Percentiles rank a stretch among this genome's conserved stretches.
Conservation (phyloP, 2,329 filamentous ascomycete genomes). For the Clarireedia hainanense region DNA sequence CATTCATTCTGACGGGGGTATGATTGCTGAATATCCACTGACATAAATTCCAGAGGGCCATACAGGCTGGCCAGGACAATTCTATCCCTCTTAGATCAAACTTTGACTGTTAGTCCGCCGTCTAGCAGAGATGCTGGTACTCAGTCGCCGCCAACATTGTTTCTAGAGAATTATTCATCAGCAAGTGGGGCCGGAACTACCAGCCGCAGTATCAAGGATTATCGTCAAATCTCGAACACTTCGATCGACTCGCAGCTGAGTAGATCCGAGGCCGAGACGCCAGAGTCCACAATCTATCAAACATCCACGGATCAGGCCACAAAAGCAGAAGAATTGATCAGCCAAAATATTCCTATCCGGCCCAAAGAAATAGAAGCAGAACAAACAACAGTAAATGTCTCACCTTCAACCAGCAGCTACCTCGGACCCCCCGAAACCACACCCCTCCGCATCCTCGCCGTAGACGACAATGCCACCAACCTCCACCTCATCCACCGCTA, state of each 20-base stretch:
- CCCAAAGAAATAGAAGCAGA: background rate
- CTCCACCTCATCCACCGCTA: slow-evolving; percentile 28
- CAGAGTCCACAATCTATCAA: too few species aligned
- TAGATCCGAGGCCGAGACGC: background rate
- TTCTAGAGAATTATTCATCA: slow-evolving; percentile 15
- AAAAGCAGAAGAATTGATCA: too few species aligned
- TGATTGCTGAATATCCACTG: background rate
- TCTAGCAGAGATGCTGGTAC: slow-evolving; percentile 12
- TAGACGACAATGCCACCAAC: slow-evolving; percentile 34
- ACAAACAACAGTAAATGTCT: background rate
- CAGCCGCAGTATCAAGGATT: slow-evolving; percentile 17
- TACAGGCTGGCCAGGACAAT: slow-evolving; percentile 20
- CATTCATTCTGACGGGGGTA: background rate
- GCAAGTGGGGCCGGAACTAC: slow-evolving; percentile 14
- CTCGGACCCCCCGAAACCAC: background rate
- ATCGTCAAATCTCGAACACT: background rate
- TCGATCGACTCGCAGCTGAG: background rate
- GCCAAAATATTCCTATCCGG: background rate
- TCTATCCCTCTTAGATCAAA: slow-evolving; percentile 16
- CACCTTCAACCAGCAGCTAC: background rate
- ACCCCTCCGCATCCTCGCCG: slow-evolving; percentile 20
- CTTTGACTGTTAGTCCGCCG: background rate
- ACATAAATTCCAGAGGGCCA: background rate
- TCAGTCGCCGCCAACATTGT: slow-evolving; percentile 21
- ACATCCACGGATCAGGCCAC: too few species aligned